Evolutionary conservation across 371 early-diverging fungal genomes (phyloP).

Genomic region (Zychaea mexicana): DNA sequence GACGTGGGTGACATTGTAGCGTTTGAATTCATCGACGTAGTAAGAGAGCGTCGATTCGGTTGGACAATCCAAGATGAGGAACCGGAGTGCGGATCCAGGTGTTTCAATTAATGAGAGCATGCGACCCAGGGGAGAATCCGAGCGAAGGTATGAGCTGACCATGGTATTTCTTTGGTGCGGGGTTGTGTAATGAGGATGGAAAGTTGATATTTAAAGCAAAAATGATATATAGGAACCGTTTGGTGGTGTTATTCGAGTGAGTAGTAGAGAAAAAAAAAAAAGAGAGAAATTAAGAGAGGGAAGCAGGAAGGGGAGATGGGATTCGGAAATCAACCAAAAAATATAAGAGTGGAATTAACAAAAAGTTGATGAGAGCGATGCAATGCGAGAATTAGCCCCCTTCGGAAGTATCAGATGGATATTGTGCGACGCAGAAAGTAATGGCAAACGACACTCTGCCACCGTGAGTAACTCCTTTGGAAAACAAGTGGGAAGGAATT

Average conservation of each 20-base stretch:
- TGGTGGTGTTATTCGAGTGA: no score
- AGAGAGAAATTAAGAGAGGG: background rate
- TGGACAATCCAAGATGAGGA: constrained; percentile 89
- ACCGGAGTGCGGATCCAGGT: constrained; percentile 56
- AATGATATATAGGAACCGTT: no score
- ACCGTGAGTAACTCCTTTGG: constrained; percentile 24
- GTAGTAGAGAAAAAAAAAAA: constrained; percentile 6
- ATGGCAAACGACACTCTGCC: constrained; percentile 34
- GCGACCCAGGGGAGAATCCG: constrained; percentile 50
- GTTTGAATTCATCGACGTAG: constrained; percentile 75
- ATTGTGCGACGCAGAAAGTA: constrained; percentile 33
- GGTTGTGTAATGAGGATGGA: background rate
- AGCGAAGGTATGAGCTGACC: constrained; percentile 31
- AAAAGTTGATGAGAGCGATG: background rate
- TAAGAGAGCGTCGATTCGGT: constrained; percentile 77
- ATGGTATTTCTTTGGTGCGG: constrained; percentile 14
- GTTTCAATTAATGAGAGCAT: constrained; percentile 64
- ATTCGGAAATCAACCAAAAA: background rate
- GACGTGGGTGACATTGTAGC: constrained; percentile 78
- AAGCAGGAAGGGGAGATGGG: background rate
- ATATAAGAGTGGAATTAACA: no score
- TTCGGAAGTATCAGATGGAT: constrained; percentile 28
- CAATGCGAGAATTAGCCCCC: constrained; percentile 27
- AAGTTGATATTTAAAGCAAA: no score
- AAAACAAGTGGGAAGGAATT: constrained; percentile 25